These are phyloP conservation scores for Carnegiea gigantea DNA, from an alignment of 179 eudicot species.

Conservation along the genomic window DNA sequence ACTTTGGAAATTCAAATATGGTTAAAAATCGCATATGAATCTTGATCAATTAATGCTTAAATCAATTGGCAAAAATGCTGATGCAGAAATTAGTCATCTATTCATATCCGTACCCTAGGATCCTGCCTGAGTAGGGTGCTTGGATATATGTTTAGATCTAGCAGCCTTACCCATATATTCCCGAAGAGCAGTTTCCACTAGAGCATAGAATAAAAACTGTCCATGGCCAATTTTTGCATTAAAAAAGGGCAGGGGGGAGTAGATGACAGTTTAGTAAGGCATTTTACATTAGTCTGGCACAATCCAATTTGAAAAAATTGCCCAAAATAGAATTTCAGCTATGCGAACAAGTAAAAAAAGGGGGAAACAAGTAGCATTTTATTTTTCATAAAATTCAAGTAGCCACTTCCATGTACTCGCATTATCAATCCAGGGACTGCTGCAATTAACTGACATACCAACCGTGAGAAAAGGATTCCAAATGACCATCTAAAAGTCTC, in stretches of 20 bases:
- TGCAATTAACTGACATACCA: constrained; percentile 48
- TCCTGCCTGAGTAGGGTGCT: neutral
- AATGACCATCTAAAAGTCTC: constrained; percentile 95
- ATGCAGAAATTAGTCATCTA: no score
- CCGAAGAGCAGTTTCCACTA: neutral
- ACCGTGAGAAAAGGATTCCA: constrained; percentile 95
- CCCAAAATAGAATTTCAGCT: neutral
- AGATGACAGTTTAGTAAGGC: neutral
- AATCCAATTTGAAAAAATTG: neutral
- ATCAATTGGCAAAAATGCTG: no score
- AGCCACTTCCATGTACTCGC: neutral
- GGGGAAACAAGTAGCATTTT: neutral
- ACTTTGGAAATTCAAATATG: neutral
- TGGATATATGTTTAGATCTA: neutral
- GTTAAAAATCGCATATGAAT: neutral
- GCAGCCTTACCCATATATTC: neutral
- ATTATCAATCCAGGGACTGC: neutral
- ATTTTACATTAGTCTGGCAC: neutral
- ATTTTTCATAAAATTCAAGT: constrained; percentile 1
- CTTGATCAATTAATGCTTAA: neutral
- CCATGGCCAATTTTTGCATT: neutral
- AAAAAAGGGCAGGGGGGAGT: neutral
- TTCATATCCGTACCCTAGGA: neutral
- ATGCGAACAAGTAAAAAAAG: neutral
- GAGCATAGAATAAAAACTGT: neutral